Evolutionary conservation across 2,329 filamentous ascomycete species (phyloP), one percentile per base, ranked within the genome.

Genomic region (Fusarium sublunatum): DNA sequence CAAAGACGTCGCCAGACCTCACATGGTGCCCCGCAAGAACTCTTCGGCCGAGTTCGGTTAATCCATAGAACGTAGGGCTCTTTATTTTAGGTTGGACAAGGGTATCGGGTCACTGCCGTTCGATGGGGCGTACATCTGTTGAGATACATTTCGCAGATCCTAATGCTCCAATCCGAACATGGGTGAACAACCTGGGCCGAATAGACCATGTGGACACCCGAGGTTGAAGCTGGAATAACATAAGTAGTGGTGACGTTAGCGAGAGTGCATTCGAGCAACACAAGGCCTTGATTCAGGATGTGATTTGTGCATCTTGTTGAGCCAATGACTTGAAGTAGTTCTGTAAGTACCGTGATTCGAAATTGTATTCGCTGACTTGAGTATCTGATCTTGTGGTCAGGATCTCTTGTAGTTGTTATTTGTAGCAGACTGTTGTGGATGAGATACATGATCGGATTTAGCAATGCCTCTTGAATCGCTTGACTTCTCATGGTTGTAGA

Each of bases 111-210:
- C 32, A 54, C 55, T 70, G 7, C 55, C 41, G 32, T 67, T 64
- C 9, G 72, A 59, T 26, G 74, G 68, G 10, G 72, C 58, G 51
- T 76, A 75, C 36, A 74, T 64, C 29, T 79, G 72, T 44, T 79
- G 79, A 19, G 79, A 79, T 29, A 79, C 73, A 44, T 74, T 80
- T 41, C 78, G 76, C 56, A 75, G 75, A 11, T 79, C 75, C 41
- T 67, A 57, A 31, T 73, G 74, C 5, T 74, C 69, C 22, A 64
- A 58, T 12, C 29, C 36, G 11, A 44, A 41, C 25, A 39, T 44
- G 6, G 19, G 60, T 59, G 11, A 71, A 62, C 8, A 66, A 54
- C 13, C 64, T 61, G 13, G 61, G 56, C 3, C 69, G 55, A 7
- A 46, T 53, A n/a, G 43, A 26, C 22, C 56, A 53, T 7, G 11